Evolutionary conservation across 441 rosid species (phyloP), one percentile per base, ranked within the genome.

Genomic region (Metrosideros polymorpha): DNA sequence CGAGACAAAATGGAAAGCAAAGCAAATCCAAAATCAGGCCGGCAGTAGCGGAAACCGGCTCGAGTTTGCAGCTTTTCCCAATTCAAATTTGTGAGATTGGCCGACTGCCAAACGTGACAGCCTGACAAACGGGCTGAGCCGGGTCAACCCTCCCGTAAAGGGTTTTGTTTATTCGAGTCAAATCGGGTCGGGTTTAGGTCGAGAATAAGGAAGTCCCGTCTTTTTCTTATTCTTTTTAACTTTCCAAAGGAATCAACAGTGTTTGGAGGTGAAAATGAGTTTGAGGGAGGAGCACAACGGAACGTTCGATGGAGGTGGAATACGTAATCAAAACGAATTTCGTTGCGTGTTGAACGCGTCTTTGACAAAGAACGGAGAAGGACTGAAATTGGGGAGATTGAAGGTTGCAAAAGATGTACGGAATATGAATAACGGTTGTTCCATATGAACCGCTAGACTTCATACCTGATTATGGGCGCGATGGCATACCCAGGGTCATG

Each of bases 401-500:
- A 12, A 5, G 2, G 15, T 6, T 12, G 47, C 2, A 1, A 35
- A 35, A 1, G 45, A 22, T 25, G 17, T 9, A 3, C 14, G 0
- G 1, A 19, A 35, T 35, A 0, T 66, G 45, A 9, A 9, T 35
- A 9, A 66, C 0, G 45, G 15, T 66, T 4, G 14, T 66, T 35
- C 8, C 45, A 10, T 19, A 22, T 0, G 22, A 35, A 19, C 6
- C 6, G n/a, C 1, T 1, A 4, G 8, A 35, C n/a, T 12, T 35
- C 8, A 12, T 3, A 35, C 22, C 0, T 35, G 0, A 66, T 19
- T 19, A 66, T 3, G 15, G 45, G 0, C 2, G 1, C 0, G 2
- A 3, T 0, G 0, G 0, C 42, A 5, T 0, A 4, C 2, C 14
- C 4, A 1, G 13, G 4, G 3, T 5, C 12, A 30, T 17, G 7